These are phyloP conservation scores for Larix kaempferi DNA, from an alignment of 75 land plant genomes.

Conservation along the genomic window DNA sequence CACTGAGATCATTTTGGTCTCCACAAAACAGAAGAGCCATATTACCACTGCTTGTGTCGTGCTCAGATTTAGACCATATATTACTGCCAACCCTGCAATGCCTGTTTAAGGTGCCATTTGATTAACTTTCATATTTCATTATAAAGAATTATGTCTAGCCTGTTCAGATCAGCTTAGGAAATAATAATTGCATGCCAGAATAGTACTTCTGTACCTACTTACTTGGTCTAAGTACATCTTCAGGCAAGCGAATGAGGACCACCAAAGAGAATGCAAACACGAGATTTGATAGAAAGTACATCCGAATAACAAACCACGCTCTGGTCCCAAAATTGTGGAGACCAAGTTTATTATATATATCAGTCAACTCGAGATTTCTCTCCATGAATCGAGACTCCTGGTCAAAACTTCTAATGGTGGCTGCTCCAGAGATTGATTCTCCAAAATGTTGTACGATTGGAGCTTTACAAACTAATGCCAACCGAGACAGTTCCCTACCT, in stretches of 20 bases:
- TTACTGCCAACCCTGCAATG: slow-evolving; percentile 77
- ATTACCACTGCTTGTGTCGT: slow-evolving; percentile 65
- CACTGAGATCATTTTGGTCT: slow-evolving; percentile 86
- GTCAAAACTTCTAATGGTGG: slow-evolving; percentile 69
- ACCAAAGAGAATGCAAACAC: slow-evolving; percentile 67
- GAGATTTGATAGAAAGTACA: slow-evolving; percentile 64
- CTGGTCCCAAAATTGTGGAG: slow-evolving; percentile 67
- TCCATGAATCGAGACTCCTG: slow-evolving; percentile 54
- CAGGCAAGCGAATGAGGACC: slow-evolving; percentile 56
- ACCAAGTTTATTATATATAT: slow-evolving; percentile 49
- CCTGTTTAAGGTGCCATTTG: slow-evolving; percentile 27
- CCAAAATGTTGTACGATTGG: slow-evolving; percentile 76
- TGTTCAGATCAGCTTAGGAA: neutral
- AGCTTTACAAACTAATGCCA: slow-evolving; percentile 48
- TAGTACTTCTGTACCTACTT: neutral
- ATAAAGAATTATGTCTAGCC: neutral
- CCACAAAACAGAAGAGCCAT: slow-evolving; percentile 74
- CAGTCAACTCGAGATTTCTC: slow-evolving; percentile 42
- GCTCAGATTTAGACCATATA: slow-evolving; percentile 77
- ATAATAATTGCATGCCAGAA: neutral
- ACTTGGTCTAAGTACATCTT: neutral
- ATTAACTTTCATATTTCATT: neutral
- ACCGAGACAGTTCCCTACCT: slow-evolving; percentile 62
- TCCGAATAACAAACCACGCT: slow-evolving; percentile 81
- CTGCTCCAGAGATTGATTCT: slow-evolving; percentile 66